Percentiles rank a stretch among this genome's conserved stretches.
Evolutionary conservation across 768 basidiomycete species (phyloP).

Genomic region (Tricholoma furcatifolium): DNA sequence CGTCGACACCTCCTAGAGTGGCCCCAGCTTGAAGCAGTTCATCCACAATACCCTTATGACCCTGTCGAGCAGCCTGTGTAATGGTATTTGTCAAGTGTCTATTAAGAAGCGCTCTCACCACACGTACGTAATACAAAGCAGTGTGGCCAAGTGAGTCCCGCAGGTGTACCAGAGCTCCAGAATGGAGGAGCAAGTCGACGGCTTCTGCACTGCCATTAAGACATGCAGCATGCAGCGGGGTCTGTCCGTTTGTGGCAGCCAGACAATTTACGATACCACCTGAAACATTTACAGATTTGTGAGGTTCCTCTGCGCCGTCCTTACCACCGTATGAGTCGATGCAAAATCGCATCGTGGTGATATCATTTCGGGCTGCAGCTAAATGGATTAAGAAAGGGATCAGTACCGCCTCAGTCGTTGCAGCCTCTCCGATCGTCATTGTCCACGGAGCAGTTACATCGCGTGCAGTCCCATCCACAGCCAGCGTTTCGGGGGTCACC

Average conservation of each 20-base stretch:
- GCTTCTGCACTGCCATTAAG: constrained; percentile 56
- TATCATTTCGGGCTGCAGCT: constrained; percentile 70
- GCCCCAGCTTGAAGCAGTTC: constrained; percentile 72
- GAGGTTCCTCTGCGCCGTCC: constrained; percentile 23
- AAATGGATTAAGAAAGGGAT: constrained; percentile 79
- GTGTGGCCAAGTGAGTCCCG: constrained; percentile 82
- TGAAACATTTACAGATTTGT: constrained; percentile 40
- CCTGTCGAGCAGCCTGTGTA: constrained; percentile 70
- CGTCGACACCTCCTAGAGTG: constrained; percentile 67
- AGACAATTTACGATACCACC: constrained; percentile 75
- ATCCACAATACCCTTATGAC: constrained; percentile 59
- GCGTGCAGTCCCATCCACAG: constrained; percentile 36
- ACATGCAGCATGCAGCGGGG: constrained; percentile 79
- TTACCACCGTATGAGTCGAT: constrained; percentile 33
- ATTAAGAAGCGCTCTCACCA: not conserved
- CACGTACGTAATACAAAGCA: constrained; percentile 70
- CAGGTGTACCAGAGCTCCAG: constrained; percentile 80
- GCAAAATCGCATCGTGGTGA: constrained; percentile 62
- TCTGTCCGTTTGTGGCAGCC: constrained; percentile 67
- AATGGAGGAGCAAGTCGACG: constrained; percentile 54
- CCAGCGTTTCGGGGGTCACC: constrained; percentile 33
- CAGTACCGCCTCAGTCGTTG: constrained; percentile 65
- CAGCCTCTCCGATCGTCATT: constrained; percentile 75
- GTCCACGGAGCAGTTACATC: constrained; percentile 69
- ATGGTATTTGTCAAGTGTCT: not conserved